Base-by-base conservation (phyloP, 768 basidiomycete species). In the Podaxis sp. region DNA sequence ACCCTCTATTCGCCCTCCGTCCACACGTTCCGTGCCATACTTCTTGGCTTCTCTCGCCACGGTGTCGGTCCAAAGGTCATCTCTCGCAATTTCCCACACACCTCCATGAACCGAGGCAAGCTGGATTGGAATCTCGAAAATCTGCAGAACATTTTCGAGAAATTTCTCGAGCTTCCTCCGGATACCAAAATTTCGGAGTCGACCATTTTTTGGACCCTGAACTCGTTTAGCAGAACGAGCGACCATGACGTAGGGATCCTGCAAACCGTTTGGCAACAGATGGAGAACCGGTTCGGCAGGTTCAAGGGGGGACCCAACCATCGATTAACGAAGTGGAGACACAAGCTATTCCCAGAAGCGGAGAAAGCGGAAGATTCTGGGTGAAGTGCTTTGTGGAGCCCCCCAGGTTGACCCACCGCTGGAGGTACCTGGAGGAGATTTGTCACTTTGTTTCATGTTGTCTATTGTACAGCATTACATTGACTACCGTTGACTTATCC, bases 1-100 rank as follows among this genome's bases (percentile, higher is more conserved):
- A 63, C 61, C 11, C 68, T 69, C 7, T 82, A 79, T 60, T 72
- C 69, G 26, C 84, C 84, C 2, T 83, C 79, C 1, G 69, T 84
- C 52, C 73, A 82, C 22, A 77, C 85, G 36, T 95, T 88, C 71
- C 85, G 90, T 22, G 84, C 84, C 17, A 71, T 95, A 44, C 93
- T 95, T 69, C 80, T 89, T 17, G 92, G 90, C 0, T 95, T 93
- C 71, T 76, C 79, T 6, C 83, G 82, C 11, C 86, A 90, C 66
- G 90, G 83, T 42, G 65, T 74, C 38, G 68, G 72, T 6, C 69
- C 73, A 38, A 44, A 58, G 30, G 40, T 15, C 59, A 11, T 48
- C 60, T 42, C 33, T 57, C 44, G 9, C 60, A n/a, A 61, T 30
- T 62, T 49, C 22, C 46, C 39, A 26, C 52, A 59, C 30, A 59